These are phyloP conservation scores for Cystobasidium pallidum DNA, from an alignment of 1,284 basidiomycete species.

Conservation along the genomic window DNA sequence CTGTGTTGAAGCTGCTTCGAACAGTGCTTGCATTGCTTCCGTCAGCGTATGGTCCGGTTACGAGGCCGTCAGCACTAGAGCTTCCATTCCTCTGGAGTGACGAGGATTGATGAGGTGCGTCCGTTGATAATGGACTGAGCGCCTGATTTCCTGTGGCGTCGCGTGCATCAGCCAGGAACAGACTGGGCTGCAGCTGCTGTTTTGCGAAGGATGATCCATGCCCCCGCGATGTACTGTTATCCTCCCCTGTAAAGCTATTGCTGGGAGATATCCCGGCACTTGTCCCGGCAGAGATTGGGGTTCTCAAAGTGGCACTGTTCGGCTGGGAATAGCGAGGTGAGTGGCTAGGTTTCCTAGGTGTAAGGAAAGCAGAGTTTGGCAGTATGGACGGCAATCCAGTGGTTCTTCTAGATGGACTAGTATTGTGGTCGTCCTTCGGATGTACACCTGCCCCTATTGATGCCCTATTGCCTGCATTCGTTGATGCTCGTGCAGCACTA, in stretches of 20 bases:
- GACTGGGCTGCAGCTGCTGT: constrained; percentile 11
- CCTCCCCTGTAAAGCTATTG: not conserved
- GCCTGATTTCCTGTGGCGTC: constrained; percentile 15
- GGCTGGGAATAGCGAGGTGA: constrained; percentile 19
- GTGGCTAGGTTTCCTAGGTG: constrained; percentile 33
- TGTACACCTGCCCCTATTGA: not conserved
- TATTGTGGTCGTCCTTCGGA: not conserved
- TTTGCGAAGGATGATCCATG: not conserved
- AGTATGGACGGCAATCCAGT: constrained; percentile 24
- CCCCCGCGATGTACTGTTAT: not conserved
- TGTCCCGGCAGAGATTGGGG: not conserved
- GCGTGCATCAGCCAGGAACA: constrained; percentile 9
- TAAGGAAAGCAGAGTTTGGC: constrained; percentile 33
- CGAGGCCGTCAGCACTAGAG: constrained; percentile 8
- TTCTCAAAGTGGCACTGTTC: not conserved
- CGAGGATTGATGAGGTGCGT: not conserved
- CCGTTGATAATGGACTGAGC: not conserved
- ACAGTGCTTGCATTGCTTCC: constrained; percentile 2
- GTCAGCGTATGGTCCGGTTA: not conserved
- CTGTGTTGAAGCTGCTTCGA: not conserved
- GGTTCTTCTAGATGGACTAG: not conserved
- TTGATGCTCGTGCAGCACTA: not conserved
- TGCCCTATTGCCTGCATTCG: not conserved
- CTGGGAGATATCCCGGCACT: not conserved
- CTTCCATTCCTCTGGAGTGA: constrained; percentile 25